Evolutionary conservation across 2,329 filamentous ascomycete genomes (phyloP).

Genomic region (Cadophora sp.): DNA sequence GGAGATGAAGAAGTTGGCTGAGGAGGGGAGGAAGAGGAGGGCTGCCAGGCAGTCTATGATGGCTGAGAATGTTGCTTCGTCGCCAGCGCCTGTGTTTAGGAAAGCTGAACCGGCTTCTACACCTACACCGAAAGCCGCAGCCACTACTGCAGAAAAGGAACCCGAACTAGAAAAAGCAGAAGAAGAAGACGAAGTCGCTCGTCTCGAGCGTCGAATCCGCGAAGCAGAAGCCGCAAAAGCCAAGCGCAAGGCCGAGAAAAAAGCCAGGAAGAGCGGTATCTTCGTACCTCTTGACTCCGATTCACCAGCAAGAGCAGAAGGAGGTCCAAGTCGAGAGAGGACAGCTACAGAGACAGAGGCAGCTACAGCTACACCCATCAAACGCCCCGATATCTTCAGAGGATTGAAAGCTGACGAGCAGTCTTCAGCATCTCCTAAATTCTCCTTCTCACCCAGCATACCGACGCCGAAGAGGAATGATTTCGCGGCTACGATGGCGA

Average conservation of each 20-base stretch:
- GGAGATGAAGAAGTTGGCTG: constrained; percentile 59
- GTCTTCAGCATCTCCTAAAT: constrained; percentile 47
- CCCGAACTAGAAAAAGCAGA: constrained; percentile 37
- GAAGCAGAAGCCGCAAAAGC: constrained; percentile 51
- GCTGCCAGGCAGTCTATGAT: constrained; percentile 54
- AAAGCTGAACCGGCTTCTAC: constrained; percentile 24
- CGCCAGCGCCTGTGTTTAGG: constrained; percentile 28
- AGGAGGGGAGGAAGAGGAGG: constrained; percentile 58
- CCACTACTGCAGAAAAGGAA: constrained; percentile 20
- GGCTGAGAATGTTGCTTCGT: constrained; percentile 40
- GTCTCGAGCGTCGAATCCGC: constrained; percentile 53
- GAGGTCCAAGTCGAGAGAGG: constrained; percentile 30
- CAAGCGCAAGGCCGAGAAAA: constrained; percentile 45
- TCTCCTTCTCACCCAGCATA: constrained; percentile 42
- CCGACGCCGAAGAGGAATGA: constrained; percentile 41
- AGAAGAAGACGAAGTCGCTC: constrained; percentile 52
- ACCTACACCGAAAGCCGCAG: constrained; percentile 2
- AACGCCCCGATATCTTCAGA: constrained; percentile 46
- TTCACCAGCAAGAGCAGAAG: background rate
- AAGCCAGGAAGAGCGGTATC: constrained; percentile 48
- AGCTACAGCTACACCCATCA: constrained; percentile 40
- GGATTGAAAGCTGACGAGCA: constrained; percentile 50
- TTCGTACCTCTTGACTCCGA: constrained; percentile 39
- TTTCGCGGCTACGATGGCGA: constrained; percentile 57
- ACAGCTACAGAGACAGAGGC: background rate